Base-by-base conservation (phyloP, 805 yeast species). In the Brettanomyces nanus region DNA sequence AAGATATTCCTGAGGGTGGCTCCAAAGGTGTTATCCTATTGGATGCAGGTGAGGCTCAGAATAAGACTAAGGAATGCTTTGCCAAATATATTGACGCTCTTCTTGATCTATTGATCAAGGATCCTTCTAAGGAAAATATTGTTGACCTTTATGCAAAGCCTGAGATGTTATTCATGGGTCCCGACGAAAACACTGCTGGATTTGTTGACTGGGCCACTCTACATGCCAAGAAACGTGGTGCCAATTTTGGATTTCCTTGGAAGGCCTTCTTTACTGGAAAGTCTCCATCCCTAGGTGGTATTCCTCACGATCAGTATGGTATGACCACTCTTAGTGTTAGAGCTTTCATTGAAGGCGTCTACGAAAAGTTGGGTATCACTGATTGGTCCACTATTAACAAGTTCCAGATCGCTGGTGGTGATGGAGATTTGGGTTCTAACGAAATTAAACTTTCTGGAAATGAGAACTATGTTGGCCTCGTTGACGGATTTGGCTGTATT, bases 1-100 rank as follows among this genome's bases (percentile, higher is more conserved):
- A 90, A 68, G 98, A 90, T 67, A 92, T 90, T 42, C 97, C 98
- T 35, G 98, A 90, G 69, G 97, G 98, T 58, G 98, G 98, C 27
- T 85, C 97, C 29, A 90, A 90, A 61, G 98, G 98, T 66, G 98
- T 92, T 34, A 84, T 92, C 40, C 71, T 90, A 52, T 70, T 90
- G 48, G 63, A 73, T 46, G 80, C 83, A 31, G 84, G 83, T 41
- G 66, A 66, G 31, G 81, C 86, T 18, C 95, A 84, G 60, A 83
- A 75, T 29, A 75, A 80, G 53, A 86, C 95, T 36, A 77, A 77
- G 46, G 79, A 83, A 40, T 85, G 95, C 23, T 90, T 92, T 62
- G 83, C 81, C 58, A 94, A 92, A 66, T 90, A 90, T 61, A 81
- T 90, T 49, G 98, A 90, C 61, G 68, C 97, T 2, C 71, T 92